Evolutionary conservation across 2,329 filamentous ascomycete genomes (phyloP).

Genomic region (Dothiorella sarmentorum): DNA sequence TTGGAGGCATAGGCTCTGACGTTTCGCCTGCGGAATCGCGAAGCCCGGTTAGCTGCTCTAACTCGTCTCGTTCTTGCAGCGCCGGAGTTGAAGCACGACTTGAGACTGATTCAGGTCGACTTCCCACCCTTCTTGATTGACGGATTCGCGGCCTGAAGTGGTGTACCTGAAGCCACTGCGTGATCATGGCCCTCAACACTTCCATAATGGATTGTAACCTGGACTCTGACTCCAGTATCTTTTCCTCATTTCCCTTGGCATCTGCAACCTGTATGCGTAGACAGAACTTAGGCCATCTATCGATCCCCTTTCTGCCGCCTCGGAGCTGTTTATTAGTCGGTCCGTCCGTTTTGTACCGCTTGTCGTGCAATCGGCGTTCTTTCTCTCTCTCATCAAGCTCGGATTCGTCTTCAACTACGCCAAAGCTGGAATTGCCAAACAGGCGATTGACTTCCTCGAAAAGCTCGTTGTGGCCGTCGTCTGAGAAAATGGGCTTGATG

Average conservation of each 20-base stretch:
- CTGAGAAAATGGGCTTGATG: conserved; percentile 59
- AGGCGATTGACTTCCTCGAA: conserved; percentile 76
- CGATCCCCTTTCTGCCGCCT: conserved; percentile 60
- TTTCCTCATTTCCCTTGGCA: conserved; percentile 24
- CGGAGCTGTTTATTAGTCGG: conserved; percentile 53
- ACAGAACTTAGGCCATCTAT: conserved; percentile 87
- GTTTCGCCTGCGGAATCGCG: neutral
- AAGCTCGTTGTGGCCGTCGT: conserved; percentile 59
- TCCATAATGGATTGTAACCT: conserved; percentile 56
- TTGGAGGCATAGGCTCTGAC: neutral
- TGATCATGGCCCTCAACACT: conserved; percentile 65
- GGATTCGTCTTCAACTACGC: conserved; percentile 50
- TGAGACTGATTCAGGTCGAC: conserved; percentile 1
- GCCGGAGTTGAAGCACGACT: neutral
- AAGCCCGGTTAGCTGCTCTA: neutral
- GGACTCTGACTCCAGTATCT: conserved; percentile 26
- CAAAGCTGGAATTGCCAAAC: conserved; percentile 76
- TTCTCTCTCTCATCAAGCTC: conserved; percentile 37
- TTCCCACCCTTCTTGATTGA: conserved; percentile 14
- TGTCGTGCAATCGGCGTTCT: conserved; percentile 36
- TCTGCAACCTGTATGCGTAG: conserved; percentile 50
- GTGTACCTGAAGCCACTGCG: conserved; percentile 71
- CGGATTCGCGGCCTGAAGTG: conserved; percentile 57
- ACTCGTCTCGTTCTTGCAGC: neutral
- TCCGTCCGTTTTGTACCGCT: conserved; percentile 45